Percentiles rank a stretch among this genome's conserved stretches.
phyloP scores from a whole-genome alignment of 1,284 basidiomycete genomes.

The Mycosarcoma maydis region DNA sequence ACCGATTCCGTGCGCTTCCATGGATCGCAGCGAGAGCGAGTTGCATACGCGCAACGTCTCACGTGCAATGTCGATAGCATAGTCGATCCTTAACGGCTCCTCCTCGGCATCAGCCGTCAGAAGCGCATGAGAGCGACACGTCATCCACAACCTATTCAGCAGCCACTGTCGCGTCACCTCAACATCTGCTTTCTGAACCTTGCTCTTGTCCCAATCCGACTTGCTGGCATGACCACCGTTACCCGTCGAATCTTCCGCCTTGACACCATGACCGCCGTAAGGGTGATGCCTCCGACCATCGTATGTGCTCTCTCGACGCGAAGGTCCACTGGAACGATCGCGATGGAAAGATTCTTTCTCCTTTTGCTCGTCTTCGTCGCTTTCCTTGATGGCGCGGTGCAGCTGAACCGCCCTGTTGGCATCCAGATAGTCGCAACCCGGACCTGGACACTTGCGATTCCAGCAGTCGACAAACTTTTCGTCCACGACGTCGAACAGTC shows the following conservation, averaged over 20 bases:
- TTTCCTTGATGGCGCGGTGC: conserved; percentile 47
- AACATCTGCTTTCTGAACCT: conserved; percentile 54
- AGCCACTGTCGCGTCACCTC: conserved; percentile 59
- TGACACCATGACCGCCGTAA: conserved; percentile 8
- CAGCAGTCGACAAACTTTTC: conserved; percentile 63
- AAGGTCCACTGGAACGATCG: conserved; percentile 10
- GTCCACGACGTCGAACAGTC: conserved; percentile 51
- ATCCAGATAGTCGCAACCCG: conserved; percentile 45
- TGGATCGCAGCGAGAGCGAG: conserved; percentile 39
- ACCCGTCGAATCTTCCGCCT: conserved; percentile 10
- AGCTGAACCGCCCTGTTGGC: conserved; percentile 43
- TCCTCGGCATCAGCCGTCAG: conserved; percentile 38
- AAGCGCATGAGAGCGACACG: conserved; percentile 42
- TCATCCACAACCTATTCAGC: conserved; percentile 55
- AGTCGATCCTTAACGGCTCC: conserved; percentile 41
- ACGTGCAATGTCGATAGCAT: conserved; percentile 55
- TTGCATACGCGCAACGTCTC: conserved; percentile 53
- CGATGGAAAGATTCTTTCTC: conserved; percentile 32
- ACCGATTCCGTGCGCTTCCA: conserved; percentile 60
- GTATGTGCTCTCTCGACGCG: conserved; percentile 4
- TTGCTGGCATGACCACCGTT: conserved; percentile 5
- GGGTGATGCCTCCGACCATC: conserved; percentile 18
- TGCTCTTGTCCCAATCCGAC: conserved; percentile 41
- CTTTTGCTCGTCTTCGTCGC: conserved; percentile 40
- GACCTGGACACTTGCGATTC: conserved; percentile 53